Evolutionary conservation across 2,329 filamentous ascomycete genomes (phyloP), one percentile per base, ranked within the genome.

Genomic region (Nakataea oryzae): DNA sequence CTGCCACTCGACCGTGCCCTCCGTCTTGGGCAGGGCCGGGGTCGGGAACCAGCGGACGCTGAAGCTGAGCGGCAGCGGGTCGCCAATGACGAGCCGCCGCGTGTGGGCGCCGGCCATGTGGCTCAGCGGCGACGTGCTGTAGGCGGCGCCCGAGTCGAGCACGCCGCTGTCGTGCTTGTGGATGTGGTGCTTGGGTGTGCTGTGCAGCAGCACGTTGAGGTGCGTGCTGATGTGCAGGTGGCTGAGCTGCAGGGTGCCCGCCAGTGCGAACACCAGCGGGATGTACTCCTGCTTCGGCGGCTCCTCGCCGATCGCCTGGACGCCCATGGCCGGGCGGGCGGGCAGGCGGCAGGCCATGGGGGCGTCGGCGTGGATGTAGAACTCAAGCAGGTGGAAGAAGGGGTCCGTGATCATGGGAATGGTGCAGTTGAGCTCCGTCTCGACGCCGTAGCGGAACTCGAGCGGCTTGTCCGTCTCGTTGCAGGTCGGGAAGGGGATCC

Each of bases 361-460:
- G 24, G 92, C 93, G 76, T 99, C 95, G 78, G 89, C 92, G 81
- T 97, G 95, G 74, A 97, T 88, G 81, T 97, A 97, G 82, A 97
- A 97, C 78, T 97, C 90, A 78, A 93, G 87, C 60, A 93, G 83
- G 76, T 95, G 90, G 80, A 91, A 95, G 80, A 93, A 88, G 54
- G 88, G 84, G 72, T 93, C 90, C 69, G 83, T 81, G 69, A 93
- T 81, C 75, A 90, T 83, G 71, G 88, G 79, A 69, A 95, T 86
- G 62, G 90, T 95, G 79, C 90, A 95, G 78, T 93, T 93, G 68
- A 91, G 76, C 72, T 96, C 92, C 76, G 76, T 78, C 72, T 93
- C 90, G 67, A 89, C 76, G 73, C 93, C 93, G 78, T 96, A 97
- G 73, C 85, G 83, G 73, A 99, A 87, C 70, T 95, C 86, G 69